These are phyloP conservation scores for Aspergillus ostianus DNA, from an alignment of 495 filamentous ascomycete species.

Conservation along the genomic window DNA sequence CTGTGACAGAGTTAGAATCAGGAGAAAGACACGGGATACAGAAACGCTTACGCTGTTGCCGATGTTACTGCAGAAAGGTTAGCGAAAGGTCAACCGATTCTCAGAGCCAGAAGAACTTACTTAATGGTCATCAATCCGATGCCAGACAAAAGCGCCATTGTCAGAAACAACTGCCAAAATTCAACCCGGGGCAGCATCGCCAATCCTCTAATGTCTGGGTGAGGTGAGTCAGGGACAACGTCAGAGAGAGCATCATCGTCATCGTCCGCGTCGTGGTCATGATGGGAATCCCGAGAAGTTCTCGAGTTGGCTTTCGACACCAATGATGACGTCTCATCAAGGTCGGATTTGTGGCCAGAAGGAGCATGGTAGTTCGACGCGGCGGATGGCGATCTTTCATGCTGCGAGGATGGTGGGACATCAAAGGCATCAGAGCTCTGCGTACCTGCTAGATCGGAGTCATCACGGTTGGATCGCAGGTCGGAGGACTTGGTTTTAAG, in stretches of 20 bases:
- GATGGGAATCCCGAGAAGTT: slow-evolving; percentile 26
- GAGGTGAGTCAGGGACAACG: slow-evolving; percentile 53
- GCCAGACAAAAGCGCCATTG: slow-evolving; percentile 86
- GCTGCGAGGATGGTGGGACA: slow-evolving; percentile 24
- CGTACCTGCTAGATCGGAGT: slow-evolving; percentile 67
- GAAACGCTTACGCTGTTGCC: slow-evolving; percentile 69
- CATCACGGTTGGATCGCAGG: slow-evolving; percentile 41
- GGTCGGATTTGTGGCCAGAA: slow-evolving; percentile 29
- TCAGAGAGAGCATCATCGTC: slow-evolving; percentile 42
- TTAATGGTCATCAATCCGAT: slow-evolving; percentile 99
- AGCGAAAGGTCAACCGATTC: slow-evolving; percentile 23
- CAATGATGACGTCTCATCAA: slow-evolving; percentile 82
- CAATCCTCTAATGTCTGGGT: slow-evolving; percentile 87
- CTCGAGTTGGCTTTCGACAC: slow-evolving; percentile 60
- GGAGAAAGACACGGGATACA: not conserved
- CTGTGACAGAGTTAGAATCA: slow-evolving; percentile 29
- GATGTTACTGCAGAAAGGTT: slow-evolving; percentile 70
- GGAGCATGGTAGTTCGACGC: slow-evolving; percentile 35
- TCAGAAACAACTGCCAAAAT: slow-evolving; percentile 85
- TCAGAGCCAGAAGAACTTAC: slow-evolving; percentile 51
- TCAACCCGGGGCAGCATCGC: slow-evolving; percentile 71
- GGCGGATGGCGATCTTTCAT: slow-evolving; percentile 35
- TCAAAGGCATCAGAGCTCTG: slow-evolving; percentile 42
- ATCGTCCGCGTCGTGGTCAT: slow-evolving; percentile 14
- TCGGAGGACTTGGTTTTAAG: slow-evolving; percentile 60